Conservation (phyloP, 345 rosid species). For the Pugionium cornutum region DNA sequence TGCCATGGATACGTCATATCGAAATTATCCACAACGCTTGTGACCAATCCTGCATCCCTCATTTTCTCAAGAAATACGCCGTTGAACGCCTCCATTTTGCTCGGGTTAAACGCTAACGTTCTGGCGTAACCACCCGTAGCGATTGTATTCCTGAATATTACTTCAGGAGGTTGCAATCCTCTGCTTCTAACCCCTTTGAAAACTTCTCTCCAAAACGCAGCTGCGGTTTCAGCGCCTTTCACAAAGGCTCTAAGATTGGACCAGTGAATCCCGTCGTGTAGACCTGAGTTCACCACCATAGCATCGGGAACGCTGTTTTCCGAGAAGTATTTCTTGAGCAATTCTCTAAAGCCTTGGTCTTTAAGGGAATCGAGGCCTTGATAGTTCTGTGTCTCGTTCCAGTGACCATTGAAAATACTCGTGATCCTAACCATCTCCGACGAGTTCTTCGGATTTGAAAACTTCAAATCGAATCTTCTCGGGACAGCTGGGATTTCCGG, state of each 20-base stretch:
- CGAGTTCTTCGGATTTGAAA: slow-evolving; percentile 61
- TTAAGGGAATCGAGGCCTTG: slow-evolving; percentile 80
- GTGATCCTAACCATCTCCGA: slow-evolving; percentile 80
- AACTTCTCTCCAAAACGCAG: slow-evolving; percentile 72
- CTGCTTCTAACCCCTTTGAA: slow-evolving; percentile 59
- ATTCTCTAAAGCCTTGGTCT: slow-evolving; percentile 57
- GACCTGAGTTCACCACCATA: slow-evolving; percentile 81
- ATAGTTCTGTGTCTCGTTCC: slow-evolving; percentile 80
- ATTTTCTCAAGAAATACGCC: slow-evolving; percentile 72
- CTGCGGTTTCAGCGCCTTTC: slow-evolving; percentile 63
- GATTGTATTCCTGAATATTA: slow-evolving; percentile 72
- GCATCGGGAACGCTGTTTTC: slow-evolving; percentile 75
- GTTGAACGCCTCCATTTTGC: slow-evolving; percentile 84
- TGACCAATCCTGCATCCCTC: slow-evolving; percentile 56
- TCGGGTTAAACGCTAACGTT: slow-evolving; percentile 70
- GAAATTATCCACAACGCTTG: slow-evolving; percentile 77
- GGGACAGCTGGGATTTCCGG: slow-evolving; percentile 70
- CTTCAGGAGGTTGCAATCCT: slow-evolving; percentile 59
- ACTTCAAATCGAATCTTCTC: slow-evolving; percentile 78
- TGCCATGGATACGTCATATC: slow-evolving; percentile 98
- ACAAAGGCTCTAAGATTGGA: slow-evolving; percentile 52
- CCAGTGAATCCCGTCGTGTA: slow-evolving; percentile 88
- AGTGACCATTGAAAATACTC: slow-evolving; percentile 93
- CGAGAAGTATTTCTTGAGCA: slow-evolving; percentile 68
- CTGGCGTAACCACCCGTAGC: slow-evolving; percentile 92